phyloP scores from a whole-genome alignment of 1,284 basidiomycete species.

The Cryptococcus sp. region DNA sequence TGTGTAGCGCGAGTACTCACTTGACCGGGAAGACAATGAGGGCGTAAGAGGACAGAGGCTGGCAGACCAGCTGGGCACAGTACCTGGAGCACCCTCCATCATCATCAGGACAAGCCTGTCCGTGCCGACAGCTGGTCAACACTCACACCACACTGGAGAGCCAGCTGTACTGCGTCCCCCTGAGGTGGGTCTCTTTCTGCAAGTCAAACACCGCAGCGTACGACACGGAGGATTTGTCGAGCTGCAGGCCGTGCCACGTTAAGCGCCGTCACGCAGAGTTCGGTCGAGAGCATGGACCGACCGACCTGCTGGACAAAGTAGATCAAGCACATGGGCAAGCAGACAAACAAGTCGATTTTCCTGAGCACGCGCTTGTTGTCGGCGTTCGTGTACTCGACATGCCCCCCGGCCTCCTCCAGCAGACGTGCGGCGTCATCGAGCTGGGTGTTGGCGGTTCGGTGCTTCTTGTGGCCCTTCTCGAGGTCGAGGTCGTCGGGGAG shows the following conservation, averaged over 20 bases:
- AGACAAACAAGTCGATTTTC: conserved; percentile 34
- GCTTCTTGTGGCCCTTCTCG: conserved; percentile 2
- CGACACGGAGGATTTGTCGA: conserved; percentile 45
- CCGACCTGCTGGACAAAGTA: conserved; percentile 35
- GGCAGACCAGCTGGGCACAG: conserved; percentile 39
- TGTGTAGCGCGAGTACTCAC: neutral
- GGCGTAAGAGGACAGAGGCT: conserved; percentile 40
- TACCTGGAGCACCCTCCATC: too few relatives aligned
- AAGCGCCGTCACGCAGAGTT: too few relatives aligned
- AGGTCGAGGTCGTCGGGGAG: conserved; percentile 1
- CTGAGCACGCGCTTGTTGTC: conserved; percentile 37
- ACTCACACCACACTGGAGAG: conserved; percentile 33
- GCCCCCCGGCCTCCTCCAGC: conserved; percentile 31
- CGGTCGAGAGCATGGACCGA: neutral
- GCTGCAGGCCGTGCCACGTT: conserved; percentile 19
- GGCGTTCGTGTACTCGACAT: conserved; percentile 29
- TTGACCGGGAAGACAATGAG: conserved; percentile 43
- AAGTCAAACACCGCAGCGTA: conserved; percentile 47
- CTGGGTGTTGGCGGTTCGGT: conserved; percentile 20
- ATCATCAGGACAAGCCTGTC: too few relatives aligned
- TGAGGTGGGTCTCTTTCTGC: conserved; percentile 20
- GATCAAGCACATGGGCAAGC: conserved; percentile 38
- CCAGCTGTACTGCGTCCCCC: conserved; percentile 36
- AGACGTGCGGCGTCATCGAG: conserved; percentile 37
- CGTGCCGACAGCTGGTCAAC: too few relatives aligned